Evolutionary conservation across 371 early-diverging fungal genomes (phyloP), one percentile per base, ranked within the genome.

Genomic region (Mucor indicus): DNA sequence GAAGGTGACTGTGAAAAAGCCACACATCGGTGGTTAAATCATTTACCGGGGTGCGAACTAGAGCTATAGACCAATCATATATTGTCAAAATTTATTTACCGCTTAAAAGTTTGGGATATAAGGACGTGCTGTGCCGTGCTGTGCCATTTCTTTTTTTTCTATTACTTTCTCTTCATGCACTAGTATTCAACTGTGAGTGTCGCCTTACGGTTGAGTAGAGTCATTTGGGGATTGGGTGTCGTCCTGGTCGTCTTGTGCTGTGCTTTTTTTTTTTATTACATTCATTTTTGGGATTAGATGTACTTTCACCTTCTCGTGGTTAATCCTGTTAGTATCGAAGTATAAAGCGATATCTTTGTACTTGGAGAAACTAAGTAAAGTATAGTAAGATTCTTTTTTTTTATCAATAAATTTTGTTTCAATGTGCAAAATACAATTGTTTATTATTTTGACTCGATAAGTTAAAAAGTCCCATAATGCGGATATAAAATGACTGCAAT

Each of bases 251-350:
- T 35, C 45, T 44, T 44, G 19, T 44, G 45, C 45, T 44, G 45
- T 44, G 45, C 37, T 25, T 25, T 46, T 46, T 7, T 7, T 11
- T 11, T 29, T 29, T 29, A 29, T 11, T 11, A 7, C 29, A 29
- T 29, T 29, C 29, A 11, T 42, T 46, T 46, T 44, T 44, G 45
- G 45, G 45, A 44, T 44, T 23, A 44, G 45, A 21, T 44, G 35
- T 35, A 35, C 35, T 44, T 44, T 35, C 36, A 44, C 45, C 45
- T 44, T 44, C 45, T 48, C 23, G 48, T 38, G 48, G 40, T 48
- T 48, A 39, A 39, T 48, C 48, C 48, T 39, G 48, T 48, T 39
- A 39, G 40, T 48, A 48, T 47, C 38, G 38, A 47, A 47, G 38
- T 47, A 47, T 47, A 47, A 47, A 47, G 47, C 16, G 38, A 38